A percentile compares a stretch with the other conserved stretches of the same genome.
These are phyloP conservation scores for Amanita rimosa DNA, from an alignment of 768 basidiomycete species.

Conservation along the genomic window DNA sequence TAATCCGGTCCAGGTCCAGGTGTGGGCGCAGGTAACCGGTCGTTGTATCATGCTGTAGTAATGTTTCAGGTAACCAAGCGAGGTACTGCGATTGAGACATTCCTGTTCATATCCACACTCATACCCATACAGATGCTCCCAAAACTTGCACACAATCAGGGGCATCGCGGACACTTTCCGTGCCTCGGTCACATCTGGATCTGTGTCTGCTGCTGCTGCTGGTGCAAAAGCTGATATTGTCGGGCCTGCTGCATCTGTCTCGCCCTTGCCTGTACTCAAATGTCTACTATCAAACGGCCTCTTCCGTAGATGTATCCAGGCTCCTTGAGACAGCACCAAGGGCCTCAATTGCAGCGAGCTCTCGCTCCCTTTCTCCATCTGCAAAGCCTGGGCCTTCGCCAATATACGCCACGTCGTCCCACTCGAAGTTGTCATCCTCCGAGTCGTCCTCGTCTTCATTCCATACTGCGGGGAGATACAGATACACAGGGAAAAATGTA, in stretches of 20 bases:
- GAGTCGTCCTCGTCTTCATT: constrained; percentile 60
- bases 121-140: too few species aligned
- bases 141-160: too few species aligned
- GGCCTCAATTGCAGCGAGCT: constrained; percentile 12
- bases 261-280: constrained; percentile 20
- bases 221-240: too few species aligned
- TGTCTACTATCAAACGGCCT: constrained; percentile 9
- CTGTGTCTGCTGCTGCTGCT: too few species aligned
- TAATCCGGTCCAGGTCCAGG: too few species aligned
- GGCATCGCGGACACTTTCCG: too few species aligned
- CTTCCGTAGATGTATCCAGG: neutral
- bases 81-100: too few species aligned
- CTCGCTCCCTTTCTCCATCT: constrained; percentile 34
- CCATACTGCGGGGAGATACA: constrained; percentile 80
- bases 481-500: constrained; percentile 49
- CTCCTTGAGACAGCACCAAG: neutral
- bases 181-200: too few species aligned
- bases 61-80: too few species aligned
- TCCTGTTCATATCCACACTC: too few species aligned
- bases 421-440: constrained; percentile 57
- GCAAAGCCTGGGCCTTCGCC: constrained; percentile 44
- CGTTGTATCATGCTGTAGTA: too few species aligned
- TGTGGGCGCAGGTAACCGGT: too few species aligned
- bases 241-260: constrained; percentile 22
- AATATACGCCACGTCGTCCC: constrained; percentile 60